Evolutionary conservation across 2,329 filamentous ascomycete species (phyloP).

Genomic region (Capronia americana): DNA sequence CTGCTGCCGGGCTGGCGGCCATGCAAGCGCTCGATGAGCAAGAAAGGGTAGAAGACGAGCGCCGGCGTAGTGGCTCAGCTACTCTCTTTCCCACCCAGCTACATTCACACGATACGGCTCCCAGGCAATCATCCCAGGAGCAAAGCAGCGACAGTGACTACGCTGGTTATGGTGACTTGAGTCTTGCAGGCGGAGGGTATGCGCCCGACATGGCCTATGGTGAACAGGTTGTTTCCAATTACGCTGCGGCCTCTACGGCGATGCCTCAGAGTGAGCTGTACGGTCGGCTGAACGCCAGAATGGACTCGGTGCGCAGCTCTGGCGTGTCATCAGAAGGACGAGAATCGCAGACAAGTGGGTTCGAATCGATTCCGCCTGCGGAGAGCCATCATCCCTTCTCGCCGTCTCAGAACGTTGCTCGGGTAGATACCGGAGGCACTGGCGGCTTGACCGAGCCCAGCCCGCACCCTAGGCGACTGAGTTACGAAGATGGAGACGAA

Average conservation of each 20-base stretch:
- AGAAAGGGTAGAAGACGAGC: slow-evolving; percentile 65
- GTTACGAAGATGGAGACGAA: slow-evolving; percentile 94
- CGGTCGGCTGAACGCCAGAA: slow-evolving; percentile 34
- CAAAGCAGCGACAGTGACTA: slow-evolving; percentile 74
- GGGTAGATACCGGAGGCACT: slow-evolving; percentile 88
- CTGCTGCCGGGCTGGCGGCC: slow-evolving; percentile 80
- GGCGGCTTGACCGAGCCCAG: slow-evolving; percentile 82
- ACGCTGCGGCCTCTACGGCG: slow-evolving; percentile 33
- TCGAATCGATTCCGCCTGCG: slow-evolving; percentile 54
- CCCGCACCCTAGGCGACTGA: slow-evolving; percentile 69
- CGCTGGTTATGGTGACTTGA: slow-evolving; percentile 70
- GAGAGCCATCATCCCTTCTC: slow-evolving; percentile 65
- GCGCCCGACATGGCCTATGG: slow-evolving; percentile 67
- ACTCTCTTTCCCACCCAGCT: slow-evolving; percentile 44
- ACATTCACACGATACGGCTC: slow-evolving; percentile 45
- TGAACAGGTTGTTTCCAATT: slow-evolving; percentile 50
- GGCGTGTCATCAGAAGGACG: slow-evolving; percentile 40
- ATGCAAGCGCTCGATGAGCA: slow-evolving; percentile 82
- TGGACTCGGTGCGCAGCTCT: slow-evolving; percentile 40
- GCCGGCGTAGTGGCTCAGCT: slow-evolving; percentile 60
- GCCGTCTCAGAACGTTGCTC: slow-evolving; percentile 61
- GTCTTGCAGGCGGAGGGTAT: slow-evolving; percentile 74
- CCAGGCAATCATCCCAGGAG: slow-evolving; percentile 41
- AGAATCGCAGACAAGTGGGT: slow-evolving; percentile 38
- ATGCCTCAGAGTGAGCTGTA: slow-evolving; percentile 35